These are phyloP conservation scores for Excoecaria cochinchinensis DNA, from an alignment of 345 rosid genomes.

Conservation along the genomic window DNA sequence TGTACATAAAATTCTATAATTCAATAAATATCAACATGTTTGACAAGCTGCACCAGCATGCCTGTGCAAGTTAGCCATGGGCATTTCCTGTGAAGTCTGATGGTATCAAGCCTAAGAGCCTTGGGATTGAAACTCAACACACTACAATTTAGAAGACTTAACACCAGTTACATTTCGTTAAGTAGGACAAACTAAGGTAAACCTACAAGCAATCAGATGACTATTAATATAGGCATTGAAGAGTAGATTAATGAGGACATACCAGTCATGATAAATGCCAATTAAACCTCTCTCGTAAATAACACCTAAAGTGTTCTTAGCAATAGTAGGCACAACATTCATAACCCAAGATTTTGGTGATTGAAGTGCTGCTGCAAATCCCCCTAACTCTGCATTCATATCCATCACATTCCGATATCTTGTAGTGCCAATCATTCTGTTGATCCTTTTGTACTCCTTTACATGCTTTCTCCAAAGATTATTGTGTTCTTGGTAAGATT, in stretches of 20 bases:
- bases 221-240: background rate
- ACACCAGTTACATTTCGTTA: background rate
- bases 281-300: constrained; percentile 87
- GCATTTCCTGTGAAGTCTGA: background rate
- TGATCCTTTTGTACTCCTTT: constrained; percentile 60
- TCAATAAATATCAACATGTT: background rate
- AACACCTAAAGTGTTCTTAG: constrained; percentile 76
- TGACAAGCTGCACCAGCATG: background rate
- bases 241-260: constrained; percentile 25
- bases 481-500: constrained; percentile 63
- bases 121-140: background rate
- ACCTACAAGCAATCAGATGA: background rate
- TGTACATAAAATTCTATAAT: background rate
- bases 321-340: constrained; percentile 84
- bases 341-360: constrained; percentile 93
- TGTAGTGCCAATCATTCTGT: constrained; percentile 67
- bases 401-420: constrained; percentile 93
- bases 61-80: background rate
- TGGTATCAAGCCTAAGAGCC: background rate
- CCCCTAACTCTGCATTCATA: constrained; percentile 95
- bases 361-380: constrained; percentile 88
- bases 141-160: background rate
- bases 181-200: background rate
- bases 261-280: constrained; percentile 97
- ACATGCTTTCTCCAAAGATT: constrained; percentile 80